phyloP scores from a whole-genome alignment of 129 eudicot species.

The Helianthus tuberosus region DNA sequence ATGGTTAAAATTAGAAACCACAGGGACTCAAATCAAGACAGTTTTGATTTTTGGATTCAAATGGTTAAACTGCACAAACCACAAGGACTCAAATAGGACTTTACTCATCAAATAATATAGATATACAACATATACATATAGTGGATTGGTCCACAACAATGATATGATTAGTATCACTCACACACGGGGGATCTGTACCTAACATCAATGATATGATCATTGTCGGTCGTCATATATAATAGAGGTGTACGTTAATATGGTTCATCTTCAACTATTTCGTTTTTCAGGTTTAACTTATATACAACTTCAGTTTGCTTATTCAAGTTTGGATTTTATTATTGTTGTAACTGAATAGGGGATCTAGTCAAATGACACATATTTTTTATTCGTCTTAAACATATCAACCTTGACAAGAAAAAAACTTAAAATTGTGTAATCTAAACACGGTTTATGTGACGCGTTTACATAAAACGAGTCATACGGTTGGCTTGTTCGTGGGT shows the following conservation, averaged over 20 bases:
- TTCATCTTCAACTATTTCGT: neutral
- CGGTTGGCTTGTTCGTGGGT: too few species aligned
- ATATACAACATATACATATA: neutral
- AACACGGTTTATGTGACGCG: neutral
- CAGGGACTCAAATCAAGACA: too few species aligned
- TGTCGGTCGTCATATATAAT: slow-evolving; percentile 2
- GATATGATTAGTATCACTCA: slow-evolving; percentile 1
- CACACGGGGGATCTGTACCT: neutral
- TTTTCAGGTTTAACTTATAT: neutral
- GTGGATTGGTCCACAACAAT: slow-evolving; percentile 7
- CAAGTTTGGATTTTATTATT: neutral
- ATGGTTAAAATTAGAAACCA: too few species aligned
- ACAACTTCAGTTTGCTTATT: neutral
- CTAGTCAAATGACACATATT: neutral
- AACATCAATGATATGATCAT: slow-evolving; percentile 5
- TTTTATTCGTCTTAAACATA: too few species aligned
- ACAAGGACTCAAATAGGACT: too few species aligned
- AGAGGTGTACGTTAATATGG: neutral
- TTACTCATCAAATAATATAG: neutral
- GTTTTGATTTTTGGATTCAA: too few species aligned
- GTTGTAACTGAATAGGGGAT: neutral
- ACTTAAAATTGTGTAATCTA: too few species aligned
- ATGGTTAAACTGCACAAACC: too few species aligned
- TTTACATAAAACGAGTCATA: neutral
- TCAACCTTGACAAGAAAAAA: too few species aligned